Base-by-base conservation (phyloP, 1,284 basidiomycete species). In the Hypsizygus ulmarius region DNA sequence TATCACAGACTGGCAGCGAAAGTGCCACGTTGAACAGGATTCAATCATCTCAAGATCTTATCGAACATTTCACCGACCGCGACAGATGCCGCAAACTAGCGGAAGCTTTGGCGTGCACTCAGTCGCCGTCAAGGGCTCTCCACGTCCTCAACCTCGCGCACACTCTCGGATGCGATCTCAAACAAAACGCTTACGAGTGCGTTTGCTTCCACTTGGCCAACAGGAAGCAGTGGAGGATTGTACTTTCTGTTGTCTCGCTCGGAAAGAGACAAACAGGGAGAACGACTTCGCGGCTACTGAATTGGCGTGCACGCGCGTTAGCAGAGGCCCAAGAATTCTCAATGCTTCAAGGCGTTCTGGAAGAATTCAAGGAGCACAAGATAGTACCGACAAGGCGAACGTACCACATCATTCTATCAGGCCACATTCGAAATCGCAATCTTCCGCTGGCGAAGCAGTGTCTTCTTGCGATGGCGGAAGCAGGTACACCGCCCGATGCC, bases 401-500 rank as follows among this genome's bases (percentile, higher is more conserved):
- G 1, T 88, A 76, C 61, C 82, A 87, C 58, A 68, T 84, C 12
- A 69, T 89, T 32, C 67, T 88, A 10, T 73, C 78, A 5, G 83
- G 79, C 21, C 74, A 82, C 60, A 68, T 90, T 44, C 81, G 77
- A 60, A 90, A 90, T 62, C 71, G 74, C 64, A 74, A 88, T 63
- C 64, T 89, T 38, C 56, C 63, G 47, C 70, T 71, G 36, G 84
- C 84, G 40, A 78, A 74, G 62, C 63, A 64, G 35, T 71, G 64
- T 52, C 64, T 90, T 10, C 65, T 65, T 9, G 52, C 56, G 21
- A 90, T 90, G 86, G 67, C 72, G 52, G 59, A 70, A 18, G 71
- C 76, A 11, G 82, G 81, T 0, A 71, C 78, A 57, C 67, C 72
- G 9, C 62, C 77, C 49, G 75, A 84, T 53, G 61, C 74, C 5